A percentile compares a stretch with the other conserved stretches of the same genome.
Conservation (phyloP, 2,329 filamentous ascomycete species). For the Elsinoe ampelina region DNA sequence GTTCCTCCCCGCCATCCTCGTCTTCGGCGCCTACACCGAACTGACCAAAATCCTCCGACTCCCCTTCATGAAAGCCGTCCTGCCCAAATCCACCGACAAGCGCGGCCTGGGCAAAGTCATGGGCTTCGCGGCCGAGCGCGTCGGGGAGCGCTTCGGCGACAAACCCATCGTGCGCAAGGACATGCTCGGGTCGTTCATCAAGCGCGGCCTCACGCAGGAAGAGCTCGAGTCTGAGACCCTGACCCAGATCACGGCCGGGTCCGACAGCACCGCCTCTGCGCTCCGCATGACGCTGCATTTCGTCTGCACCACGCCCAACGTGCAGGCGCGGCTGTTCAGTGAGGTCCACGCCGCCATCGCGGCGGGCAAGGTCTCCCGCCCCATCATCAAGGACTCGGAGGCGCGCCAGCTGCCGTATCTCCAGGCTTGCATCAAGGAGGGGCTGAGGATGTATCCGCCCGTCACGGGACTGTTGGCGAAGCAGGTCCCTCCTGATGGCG, state of each 20-base stretch:
- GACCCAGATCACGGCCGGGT: slow-evolving; percentile 45
- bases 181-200: slow-evolving; percentile 47
- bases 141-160: slow-evolving; percentile 38
- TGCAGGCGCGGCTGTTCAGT: slow-evolving; percentile 36
- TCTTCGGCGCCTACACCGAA: slow-evolving; percentile 36
- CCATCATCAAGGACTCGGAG: slow-evolving; percentile 43
- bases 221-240: slow-evolving; percentile 37
- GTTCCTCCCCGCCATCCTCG: slow-evolving; percentile 36
- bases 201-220: slow-evolving; percentile 34
- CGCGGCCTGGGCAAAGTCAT: slow-evolving; percentile 31
- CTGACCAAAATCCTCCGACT: slow-evolving; percentile 34
- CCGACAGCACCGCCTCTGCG: slow-evolving; percentile 49
- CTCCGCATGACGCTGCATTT: slow-evolving; percentile 46
- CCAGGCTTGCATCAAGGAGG: slow-evolving; percentile 40
- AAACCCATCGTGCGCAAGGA: slow-evolving; percentile 38
- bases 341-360: slow-evolving; percentile 38
- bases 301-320: slow-evolving; percentile 41
- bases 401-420: slow-evolving; percentile 37
- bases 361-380: slow-evolving; percentile 30
- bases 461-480: slow-evolving; percentile 33
- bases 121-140: slow-evolving; percentile 38
- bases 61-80: slow-evolving; percentile 32
- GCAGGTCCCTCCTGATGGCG: slow-evolving; percentile 27
- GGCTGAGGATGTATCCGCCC: slow-evolving; percentile 37
- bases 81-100: slow-evolving; percentile 41